phyloP scores from a whole-genome alignment of 2,329 filamentous ascomycete genomes.

The Stylonectria norvegica region DNA sequence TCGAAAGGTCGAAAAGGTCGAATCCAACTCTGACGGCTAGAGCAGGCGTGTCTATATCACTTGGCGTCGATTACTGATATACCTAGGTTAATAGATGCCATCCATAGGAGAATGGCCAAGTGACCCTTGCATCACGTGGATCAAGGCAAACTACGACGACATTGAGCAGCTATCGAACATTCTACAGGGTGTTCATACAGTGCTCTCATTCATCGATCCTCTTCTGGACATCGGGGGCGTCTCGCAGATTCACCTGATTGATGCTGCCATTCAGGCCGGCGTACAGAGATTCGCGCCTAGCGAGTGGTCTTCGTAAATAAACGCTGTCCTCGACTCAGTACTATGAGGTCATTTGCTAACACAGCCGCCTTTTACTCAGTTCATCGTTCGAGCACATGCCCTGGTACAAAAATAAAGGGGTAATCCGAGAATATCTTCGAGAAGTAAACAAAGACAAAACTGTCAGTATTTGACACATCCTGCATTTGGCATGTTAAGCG shows the following conservation, averaged over 20 bases:
- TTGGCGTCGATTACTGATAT: too few relatives aligned
- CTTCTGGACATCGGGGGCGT: constrained; percentile 31
- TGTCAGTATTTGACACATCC: constrained; percentile 29
- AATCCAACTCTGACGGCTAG: too few relatives aligned
- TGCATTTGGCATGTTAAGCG: too few relatives aligned
- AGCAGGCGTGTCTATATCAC: too few relatives aligned
- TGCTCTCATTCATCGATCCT: constrained; percentile 49
- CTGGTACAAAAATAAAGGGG: constrained; percentile 38
- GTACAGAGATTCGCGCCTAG: constrained; percentile 60
- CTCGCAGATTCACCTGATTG: constrained; percentile 45
- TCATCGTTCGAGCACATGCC: not conserved
- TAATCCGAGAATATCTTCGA: constrained; percentile 46
- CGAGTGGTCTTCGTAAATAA: constrained; percentile 51
- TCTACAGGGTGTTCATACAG: constrained; percentile 47
- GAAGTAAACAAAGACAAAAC: constrained; percentile 48
- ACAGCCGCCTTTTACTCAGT: not conserved
- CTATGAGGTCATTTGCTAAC: too few relatives aligned
- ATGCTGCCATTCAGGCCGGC: constrained; percentile 55
- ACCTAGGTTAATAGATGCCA: too few relatives aligned
- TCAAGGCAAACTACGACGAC: constrained; percentile 42
- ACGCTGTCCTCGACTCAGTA: too few relatives aligned
- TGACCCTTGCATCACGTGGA: constrained; percentile 35
- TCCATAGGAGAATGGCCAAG: too few relatives aligned
- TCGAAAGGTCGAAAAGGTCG: constrained; percentile 37
- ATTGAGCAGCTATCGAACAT: constrained; percentile 30